Percentiles rank a stretch among this genome's conserved stretches.
Evolutionary conservation across 176 grass and related monocot species (phyloP).

Genomic region (Oryza rufipogon): DNA sequence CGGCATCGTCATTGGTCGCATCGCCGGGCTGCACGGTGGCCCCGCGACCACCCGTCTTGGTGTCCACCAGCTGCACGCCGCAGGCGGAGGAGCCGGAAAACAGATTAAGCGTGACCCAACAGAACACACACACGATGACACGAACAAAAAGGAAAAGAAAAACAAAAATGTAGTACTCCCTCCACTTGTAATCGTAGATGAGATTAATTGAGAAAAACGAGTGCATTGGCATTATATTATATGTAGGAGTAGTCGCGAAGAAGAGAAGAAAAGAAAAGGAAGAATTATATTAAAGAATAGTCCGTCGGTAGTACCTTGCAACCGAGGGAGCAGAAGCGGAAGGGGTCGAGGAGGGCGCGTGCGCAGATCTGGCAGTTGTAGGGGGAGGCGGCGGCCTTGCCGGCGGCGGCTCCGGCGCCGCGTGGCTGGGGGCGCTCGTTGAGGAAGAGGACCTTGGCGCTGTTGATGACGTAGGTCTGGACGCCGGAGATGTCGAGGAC

Average conservation of each 20-base stretch:
- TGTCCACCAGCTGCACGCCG: constrained; percentile 61
- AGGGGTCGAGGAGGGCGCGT: constrained; percentile 82
- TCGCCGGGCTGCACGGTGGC: not conserved
- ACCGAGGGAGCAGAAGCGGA: constrained; percentile 90
- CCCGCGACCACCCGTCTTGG: constrained; percentile 52
- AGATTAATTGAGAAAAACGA: not conserved
- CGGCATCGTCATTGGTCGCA: not conserved
- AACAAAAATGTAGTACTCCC: too few species aligned
- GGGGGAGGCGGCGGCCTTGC: constrained; percentile 46
- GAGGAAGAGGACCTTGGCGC: constrained; percentile 83
- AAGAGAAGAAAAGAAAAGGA: too few species aligned
- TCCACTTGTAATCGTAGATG: not conserved
- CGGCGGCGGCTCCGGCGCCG: constrained; percentile 54
- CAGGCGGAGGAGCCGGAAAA: not conserved
- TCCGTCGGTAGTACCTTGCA: constrained; percentile 53
- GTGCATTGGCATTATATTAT: not conserved
- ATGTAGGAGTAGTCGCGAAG: too few species aligned
- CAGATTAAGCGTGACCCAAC: constrained; percentile 54
- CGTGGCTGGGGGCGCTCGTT: constrained; percentile 83
- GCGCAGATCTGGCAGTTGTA: constrained; percentile 88
- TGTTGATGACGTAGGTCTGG: constrained; percentile 95
- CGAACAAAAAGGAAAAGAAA: too few species aligned
- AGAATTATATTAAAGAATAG: too few species aligned
- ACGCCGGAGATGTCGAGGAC: constrained; percentile 74
- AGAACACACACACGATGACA: not conserved